phyloP scores from a whole-genome alignment of 257 asterid genomes.

The Solanum appendiculatum region DNA sequence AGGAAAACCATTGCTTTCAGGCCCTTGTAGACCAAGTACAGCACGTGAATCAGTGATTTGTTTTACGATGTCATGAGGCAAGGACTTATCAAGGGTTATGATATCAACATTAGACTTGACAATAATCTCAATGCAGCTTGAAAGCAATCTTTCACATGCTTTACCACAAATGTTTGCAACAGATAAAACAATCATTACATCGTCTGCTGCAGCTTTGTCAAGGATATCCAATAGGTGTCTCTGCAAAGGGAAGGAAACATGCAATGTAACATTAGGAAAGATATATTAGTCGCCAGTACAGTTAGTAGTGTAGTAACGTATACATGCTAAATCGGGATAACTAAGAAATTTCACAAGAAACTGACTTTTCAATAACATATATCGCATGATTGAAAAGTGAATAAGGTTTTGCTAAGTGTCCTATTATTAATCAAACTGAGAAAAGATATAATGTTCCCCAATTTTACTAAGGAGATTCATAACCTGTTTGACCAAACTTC shows the following conservation, averaged over 20 bases:
- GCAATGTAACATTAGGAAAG: not conserved
- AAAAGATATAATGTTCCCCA: not conserved
- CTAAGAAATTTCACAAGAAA: not conserved
- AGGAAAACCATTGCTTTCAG: slow-evolving; percentile 38
- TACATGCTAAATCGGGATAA: not conserved
- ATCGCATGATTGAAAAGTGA: not conserved
- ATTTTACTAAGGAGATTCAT: not conserved
- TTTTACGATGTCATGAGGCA: slow-evolving; percentile 57
- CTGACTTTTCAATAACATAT: not conserved
- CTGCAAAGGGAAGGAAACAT: slow-evolving; percentile 33
- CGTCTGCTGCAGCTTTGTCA: slow-evolving; percentile 75
- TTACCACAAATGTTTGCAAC: slow-evolving; percentile 57
- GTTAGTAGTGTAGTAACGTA: not conserved
- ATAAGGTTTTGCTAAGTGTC: not conserved
- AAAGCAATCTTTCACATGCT: slow-evolving; percentile 46
- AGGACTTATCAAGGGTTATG: slow-evolving; percentile 66
- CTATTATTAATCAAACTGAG: not conserved
- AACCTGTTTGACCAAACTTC: not conserved
- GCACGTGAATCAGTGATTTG: slow-evolving; percentile 46
- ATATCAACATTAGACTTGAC: slow-evolving; percentile 79
- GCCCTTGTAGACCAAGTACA: slow-evolving; percentile 44
- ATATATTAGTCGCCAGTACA: not conserved
- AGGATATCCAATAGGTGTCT: slow-evolving; percentile 51
- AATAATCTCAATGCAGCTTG: slow-evolving; percentile 53
- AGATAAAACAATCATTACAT: slow-evolving; percentile 56